Conservation (phyloP, 371 early-diverging fungal genomes). For the Dentiscutata heterogama region DNA sequence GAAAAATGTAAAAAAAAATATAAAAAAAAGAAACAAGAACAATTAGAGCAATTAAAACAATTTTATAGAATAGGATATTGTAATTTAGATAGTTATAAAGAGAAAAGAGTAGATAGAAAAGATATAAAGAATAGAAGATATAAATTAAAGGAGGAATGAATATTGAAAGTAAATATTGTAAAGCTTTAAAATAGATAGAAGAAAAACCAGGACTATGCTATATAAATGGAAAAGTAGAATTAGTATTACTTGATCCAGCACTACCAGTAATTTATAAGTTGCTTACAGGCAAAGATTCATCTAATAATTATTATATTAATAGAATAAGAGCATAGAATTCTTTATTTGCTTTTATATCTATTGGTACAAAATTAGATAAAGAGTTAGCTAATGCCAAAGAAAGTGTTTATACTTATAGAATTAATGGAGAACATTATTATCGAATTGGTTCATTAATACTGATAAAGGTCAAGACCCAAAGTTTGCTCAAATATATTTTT, state of each 20-base stretch:
- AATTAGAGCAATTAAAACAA: neutral
- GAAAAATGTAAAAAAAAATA: no score
- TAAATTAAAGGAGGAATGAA: neutral
- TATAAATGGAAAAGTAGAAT: neutral
- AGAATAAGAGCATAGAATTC: constrained; percentile 45
- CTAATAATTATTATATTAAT: neutral
- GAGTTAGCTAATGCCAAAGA: neutral
- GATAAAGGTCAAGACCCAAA: neutral
- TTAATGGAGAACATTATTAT: constrained; percentile 42
- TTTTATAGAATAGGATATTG: neutral
- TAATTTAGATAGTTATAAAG: neutral
- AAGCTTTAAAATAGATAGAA: neutral
- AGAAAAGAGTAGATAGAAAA: neutral
- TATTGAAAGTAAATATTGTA: neutral
- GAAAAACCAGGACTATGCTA: neutral
- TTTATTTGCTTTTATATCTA: constrained; percentile 35
- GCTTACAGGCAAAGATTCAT: neutral
- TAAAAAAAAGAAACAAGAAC: no score
- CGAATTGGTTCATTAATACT: constrained; percentile 22
- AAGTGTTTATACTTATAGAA: constrained; percentile 40
- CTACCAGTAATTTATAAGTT: neutral
- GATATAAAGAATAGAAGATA: neutral
- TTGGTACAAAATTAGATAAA: constrained; percentile 36
- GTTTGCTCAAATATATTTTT: constrained; percentile 48
- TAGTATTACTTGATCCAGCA: neutral